A percentile compares a stretch with the other conserved stretches of the same genome.
phyloP scores from a whole-genome alignment of 2,329 filamentous ascomycete genomes.

The Aschersonia sp. region DNA sequence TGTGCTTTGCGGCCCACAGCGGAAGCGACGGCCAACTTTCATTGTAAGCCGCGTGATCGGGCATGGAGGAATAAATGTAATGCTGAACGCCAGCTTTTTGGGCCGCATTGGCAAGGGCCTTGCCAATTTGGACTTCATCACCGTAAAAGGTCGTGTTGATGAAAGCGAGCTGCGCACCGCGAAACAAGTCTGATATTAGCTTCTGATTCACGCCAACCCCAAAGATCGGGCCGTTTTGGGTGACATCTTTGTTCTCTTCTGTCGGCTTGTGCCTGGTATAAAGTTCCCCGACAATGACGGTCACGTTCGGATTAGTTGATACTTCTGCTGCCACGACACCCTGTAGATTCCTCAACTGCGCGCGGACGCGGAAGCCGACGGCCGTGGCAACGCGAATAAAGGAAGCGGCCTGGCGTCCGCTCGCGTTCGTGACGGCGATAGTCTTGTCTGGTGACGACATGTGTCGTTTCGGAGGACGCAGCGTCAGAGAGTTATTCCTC shows the following conservation, averaged over 20 bases:
- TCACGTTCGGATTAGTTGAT: conserved; percentile 61
- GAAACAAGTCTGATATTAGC: conserved; percentile 66
- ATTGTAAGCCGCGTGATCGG: conserved; percentile 74
- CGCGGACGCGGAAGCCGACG: conserved; percentile 83
- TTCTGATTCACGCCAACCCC: conserved; percentile 55
- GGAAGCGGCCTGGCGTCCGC: conserved; percentile 87
- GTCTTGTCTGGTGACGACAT: conserved; percentile 55
- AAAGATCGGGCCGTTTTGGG: conserved; percentile 47
- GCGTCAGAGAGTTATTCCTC: conserved; percentile 45
- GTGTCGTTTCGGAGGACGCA: conserved; percentile 42
- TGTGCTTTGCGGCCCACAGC: conserved; percentile 84
- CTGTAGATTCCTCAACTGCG: conserved; percentile 76
- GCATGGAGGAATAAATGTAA: conserved; percentile 95
- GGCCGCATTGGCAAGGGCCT: conserved; percentile 76
- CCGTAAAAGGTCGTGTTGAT: conserved; percentile 98
- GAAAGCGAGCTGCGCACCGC: conserved; percentile 76
- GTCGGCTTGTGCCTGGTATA: conserved; percentile 39
- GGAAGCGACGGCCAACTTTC: conserved; percentile 68
- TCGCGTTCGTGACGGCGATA: conserved; percentile 89
- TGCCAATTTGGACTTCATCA: conserved; percentile 81
- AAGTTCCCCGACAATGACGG: conserved; percentile 48
- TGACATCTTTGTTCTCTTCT: conserved; percentile 45
- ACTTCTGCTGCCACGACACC: conserved; percentile 84
- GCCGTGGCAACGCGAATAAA: conserved; percentile 89
- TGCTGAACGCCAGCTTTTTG: conserved; percentile 75